phyloP scores from a whole-genome alignment of 2,329 filamentous ascomycete species.

The Trichoderma afroharzianum region DNA sequence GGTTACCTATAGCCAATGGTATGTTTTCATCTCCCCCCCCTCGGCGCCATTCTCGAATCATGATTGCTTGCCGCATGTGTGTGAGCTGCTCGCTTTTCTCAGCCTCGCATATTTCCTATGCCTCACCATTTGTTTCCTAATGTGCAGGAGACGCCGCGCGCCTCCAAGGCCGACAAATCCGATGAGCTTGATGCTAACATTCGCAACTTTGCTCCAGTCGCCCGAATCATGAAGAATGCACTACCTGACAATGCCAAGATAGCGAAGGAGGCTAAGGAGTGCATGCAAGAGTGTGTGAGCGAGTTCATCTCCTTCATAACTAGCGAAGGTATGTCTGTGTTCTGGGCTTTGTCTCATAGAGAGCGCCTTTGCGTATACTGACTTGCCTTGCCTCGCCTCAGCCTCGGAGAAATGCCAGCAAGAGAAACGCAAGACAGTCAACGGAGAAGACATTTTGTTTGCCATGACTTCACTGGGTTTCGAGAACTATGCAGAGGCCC shows the following conservation, averaged over 20 bases:
- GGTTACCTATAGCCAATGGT: slow-evolving; percentile 99
- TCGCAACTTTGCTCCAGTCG: slow-evolving; percentile 91
- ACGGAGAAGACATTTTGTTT: slow-evolving; percentile 97
- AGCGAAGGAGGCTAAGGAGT: slow-evolving; percentile 97
- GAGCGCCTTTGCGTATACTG: background rate
- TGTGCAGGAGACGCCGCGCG: slow-evolving; percentile 47
- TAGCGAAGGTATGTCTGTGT: slow-evolving; percentile 73
- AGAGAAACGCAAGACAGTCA: slow-evolving; percentile 98
- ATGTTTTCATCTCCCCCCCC: slow-evolving; percentile 47
- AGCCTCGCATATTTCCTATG: slow-evolving; percentile 47
- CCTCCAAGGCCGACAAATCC: slow-evolving; percentile 46
- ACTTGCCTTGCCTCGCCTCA: slow-evolving; percentile 37
- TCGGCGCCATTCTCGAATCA: slow-evolving; percentile 19
- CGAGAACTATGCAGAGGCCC: slow-evolving; percentile 95
- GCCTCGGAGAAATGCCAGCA: slow-evolving; percentile 99
- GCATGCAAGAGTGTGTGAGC: slow-evolving; percentile 99
- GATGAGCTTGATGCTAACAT: slow-evolving; percentile 83
- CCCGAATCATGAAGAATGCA: slow-evolving; percentile 97
- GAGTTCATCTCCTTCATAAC: slow-evolving; percentile 99
- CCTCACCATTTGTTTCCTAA: slow-evolving; percentile 55
- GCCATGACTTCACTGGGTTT: slow-evolving; percentile 99
- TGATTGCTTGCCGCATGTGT: slow-evolving; percentile 36
- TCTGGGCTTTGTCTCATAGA: background rate
- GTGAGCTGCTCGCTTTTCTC: slow-evolving; percentile 26
- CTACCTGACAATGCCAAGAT: slow-evolving; percentile 98